phyloP scores from a whole-genome alignment of 1,139 yeast species.

The Sugiyamaella novakii region DNA sequence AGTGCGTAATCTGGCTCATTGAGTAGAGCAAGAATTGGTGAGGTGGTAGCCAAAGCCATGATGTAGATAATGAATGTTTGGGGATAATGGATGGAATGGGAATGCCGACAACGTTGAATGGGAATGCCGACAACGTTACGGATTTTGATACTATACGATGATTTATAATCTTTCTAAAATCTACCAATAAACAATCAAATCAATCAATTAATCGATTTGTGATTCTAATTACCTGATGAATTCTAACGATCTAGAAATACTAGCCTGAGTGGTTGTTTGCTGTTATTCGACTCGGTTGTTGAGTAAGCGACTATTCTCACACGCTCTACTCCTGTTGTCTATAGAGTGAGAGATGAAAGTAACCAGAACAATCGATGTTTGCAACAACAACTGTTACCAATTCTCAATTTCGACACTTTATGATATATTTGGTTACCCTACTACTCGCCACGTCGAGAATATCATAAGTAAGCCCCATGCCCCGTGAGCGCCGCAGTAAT shows the following conservation, averaged over 20 bases:
- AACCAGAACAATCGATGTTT: constrained; percentile 12
- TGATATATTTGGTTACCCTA: neutral
- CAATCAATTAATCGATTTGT: neutral
- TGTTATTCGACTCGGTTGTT: neutral
- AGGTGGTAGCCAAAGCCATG: constrained; percentile 26
- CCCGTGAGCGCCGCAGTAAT: too few species aligned
- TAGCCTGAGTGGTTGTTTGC: neutral
- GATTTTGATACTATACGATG: too few species aligned
- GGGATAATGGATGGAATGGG: too few species aligned
- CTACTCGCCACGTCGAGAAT: too few species aligned
- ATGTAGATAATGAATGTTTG: too few species aligned
- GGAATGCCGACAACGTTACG: neutral
- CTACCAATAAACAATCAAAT: neutral
- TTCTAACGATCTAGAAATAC: neutral
- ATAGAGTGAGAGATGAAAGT: neutral
- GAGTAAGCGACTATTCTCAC: neutral
- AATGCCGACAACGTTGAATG: neutral
- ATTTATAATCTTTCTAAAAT: neutral
- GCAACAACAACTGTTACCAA: neutral
- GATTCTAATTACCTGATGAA: neutral
- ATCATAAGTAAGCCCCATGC: too few species aligned
- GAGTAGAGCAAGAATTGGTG: constrained; percentile 65
- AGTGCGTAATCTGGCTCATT: constrained; percentile 77
- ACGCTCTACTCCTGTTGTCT: too few species aligned
- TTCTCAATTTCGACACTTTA: constrained; percentile 6